Evolutionary conservation across 345 rosid species (phyloP), one percentile per base, ranked within the genome.

Genomic region (Kandelia obovata): DNA sequence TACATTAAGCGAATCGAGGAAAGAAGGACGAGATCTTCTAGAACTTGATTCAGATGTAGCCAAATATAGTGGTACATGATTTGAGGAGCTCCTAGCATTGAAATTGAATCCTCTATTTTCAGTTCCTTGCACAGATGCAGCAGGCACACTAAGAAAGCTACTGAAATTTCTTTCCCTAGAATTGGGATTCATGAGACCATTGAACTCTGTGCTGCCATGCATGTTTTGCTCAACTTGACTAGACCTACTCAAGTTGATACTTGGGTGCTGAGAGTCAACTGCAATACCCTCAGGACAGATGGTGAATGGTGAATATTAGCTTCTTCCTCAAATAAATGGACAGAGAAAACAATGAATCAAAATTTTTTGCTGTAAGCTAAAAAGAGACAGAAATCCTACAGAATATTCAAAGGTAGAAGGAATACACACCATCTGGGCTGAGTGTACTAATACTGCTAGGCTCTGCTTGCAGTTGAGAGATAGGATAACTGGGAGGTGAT

Each of bases 1-100:
- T 64, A 85, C 79, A 53, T 87, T 86, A 64, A 96, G 83, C 68
- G 96, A 86, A 85, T 92, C 98, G 62, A 92, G 91, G 79, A 92
- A 90, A 58, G 99, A 96, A 34, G 97, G 91, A 46, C 97, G 90
- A 65, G 86, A 79, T 84, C 83, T 90, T 78, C 84, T 67, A 68
- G 81, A 79, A 72, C 47, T 84, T 31, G 87, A 67, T 72, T 92
- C 96, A 81, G 61, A 83, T 74, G 76, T 53, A 52, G 79, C 79
- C 20, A 81, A 53, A 76, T 81, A 6, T 67, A 49, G 68, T 7
- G 87, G 63, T 6, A 75, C 56, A 20, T 73, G 59, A 75, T 77
- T 71, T 20, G 75, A 73, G 61, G 87, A 81, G 83, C 78, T 85
- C 71, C 74, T 79, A 60, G 57, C 56, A 76, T 83, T 79, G 47